A percentile compares a stretch with the other conserved stretches of the same genome.
Evolutionary conservation across 495 filamentous ascomycete genomes (phyloP).

Genomic region (Aspergillus funiculosus): DNA sequence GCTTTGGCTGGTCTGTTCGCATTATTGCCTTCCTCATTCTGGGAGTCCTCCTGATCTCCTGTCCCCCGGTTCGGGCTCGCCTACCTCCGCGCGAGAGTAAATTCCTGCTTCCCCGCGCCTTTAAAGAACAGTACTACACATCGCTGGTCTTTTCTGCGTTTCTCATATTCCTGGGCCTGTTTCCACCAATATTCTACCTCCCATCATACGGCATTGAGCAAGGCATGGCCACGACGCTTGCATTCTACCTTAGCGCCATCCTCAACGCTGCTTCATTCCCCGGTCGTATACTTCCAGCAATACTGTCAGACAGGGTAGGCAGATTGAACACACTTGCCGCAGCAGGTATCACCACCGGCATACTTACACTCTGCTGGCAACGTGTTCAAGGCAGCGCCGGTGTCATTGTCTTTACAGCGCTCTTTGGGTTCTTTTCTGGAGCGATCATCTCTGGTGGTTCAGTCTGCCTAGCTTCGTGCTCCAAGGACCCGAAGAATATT

Average conservation of each 20-base stretch:
- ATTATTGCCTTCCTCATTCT: conserved; percentile 53
- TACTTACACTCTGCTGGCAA: conserved; percentile 29
- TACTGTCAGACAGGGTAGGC: conserved; percentile 12
- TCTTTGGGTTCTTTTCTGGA: conserved; percentile 33
- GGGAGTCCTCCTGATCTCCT: conserved; percentile 41
- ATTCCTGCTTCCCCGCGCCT: conserved; percentile 40
- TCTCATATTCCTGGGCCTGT: conserved; percentile 11
- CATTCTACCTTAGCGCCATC: conserved; percentile 13
- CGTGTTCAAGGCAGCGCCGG: conserved; percentile 19
- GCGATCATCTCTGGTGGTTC: conserved; percentile 42
- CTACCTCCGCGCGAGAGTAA: conserved; percentile 38
- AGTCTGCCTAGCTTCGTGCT: conserved; percentile 37
- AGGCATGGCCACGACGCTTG: conserved; percentile 4
- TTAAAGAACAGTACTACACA: conserved; percentile 29
- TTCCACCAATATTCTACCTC: conserved; percentile 10
- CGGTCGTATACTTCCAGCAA: conserved; percentile 5
- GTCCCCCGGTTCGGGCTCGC: conserved; percentile 36
- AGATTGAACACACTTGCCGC: conserved; percentile 8
- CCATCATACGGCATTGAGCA: conserved; percentile 3
- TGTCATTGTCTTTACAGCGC: conserved; percentile 28
- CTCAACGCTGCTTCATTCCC: conserved; percentile 13
- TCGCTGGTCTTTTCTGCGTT: conserved; percentile 8
- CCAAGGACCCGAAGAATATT: conserved; percentile 38
- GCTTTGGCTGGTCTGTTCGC: conserved; percentile 57
- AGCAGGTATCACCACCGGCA: conserved; percentile 21